Conservation (phyloP, 2,329 filamentous ascomycete species). For the Colletotrichum phormii region DNA sequence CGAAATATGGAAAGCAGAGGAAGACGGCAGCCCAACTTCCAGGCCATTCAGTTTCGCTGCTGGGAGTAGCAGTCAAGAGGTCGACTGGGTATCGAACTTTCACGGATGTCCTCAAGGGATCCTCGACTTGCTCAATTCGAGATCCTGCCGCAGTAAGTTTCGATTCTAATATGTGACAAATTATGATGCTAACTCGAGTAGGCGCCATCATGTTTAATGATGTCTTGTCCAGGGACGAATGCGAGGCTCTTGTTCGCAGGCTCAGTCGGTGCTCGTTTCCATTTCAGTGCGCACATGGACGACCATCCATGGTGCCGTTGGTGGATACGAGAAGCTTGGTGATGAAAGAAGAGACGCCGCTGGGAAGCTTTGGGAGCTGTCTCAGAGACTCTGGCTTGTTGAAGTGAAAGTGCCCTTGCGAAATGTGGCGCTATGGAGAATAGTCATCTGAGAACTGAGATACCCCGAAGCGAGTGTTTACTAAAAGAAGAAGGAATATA, state of each 20-base stretch:
- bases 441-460: background rate
- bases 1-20: slow-evolving; percentile 77
- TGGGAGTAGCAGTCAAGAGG: background rate
- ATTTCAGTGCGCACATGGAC: slow-evolving; percentile 86
- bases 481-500: background rate
- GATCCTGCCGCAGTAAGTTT: slow-evolving; percentile 75
- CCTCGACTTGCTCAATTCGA: slow-evolving; percentile 80
- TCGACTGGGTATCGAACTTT: slow-evolving; percentile 71
- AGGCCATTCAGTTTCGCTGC: background rate
- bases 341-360: background rate
- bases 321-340: slow-evolving; percentile 57
- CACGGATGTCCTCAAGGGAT: slow-evolving; percentile 80
- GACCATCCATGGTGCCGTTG: slow-evolving; percentile 74
- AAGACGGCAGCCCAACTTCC: slow-evolving; percentile 46
- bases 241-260: slow-evolving; percentile 64
- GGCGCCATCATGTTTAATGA: slow-evolving; percentile 90
- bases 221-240: slow-evolving; percentile 67
- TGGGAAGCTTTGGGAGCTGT: slow-evolving; percentile 25
- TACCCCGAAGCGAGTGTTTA: background rate
- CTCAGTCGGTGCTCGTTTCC: slow-evolving; percentile 77
- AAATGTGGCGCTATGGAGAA: background rate
- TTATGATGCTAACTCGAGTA: slow-evolving; percentile 39
- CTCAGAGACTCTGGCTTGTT: slow-evolving; percentile 20
- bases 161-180: accelerated
- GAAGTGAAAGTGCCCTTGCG: background rate